A percentile compares a stretch with the other conserved stretches of the same genome.
These are phyloP conservation scores for Suillus sp. DNA, from an alignment of 768 basidiomycete genomes.

Conservation along the genomic window DNA sequence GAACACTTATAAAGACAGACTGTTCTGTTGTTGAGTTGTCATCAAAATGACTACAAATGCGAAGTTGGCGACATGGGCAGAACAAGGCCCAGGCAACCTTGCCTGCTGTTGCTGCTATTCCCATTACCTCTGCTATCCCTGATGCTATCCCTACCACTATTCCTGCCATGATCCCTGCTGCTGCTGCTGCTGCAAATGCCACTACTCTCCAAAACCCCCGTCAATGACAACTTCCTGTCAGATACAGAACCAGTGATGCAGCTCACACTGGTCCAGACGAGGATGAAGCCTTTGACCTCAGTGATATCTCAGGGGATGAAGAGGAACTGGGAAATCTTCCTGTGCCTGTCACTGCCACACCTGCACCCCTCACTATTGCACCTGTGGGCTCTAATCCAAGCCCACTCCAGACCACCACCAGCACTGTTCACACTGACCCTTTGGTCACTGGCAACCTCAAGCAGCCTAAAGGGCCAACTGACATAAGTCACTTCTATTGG, in stretches of 20 bases:
- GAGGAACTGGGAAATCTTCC: neutral
- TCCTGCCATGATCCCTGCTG: no score
- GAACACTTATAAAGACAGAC: neutral
- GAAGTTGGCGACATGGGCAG: neutral
- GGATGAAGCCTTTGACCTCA: neutral
- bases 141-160: no score
- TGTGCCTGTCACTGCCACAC: neutral
- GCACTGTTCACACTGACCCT: neutral
- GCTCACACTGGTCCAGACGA: neutral
- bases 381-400: neutral
- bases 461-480: neutral
- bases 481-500: neutral
- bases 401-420: neutral
- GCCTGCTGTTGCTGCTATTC: no score
- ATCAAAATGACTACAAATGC: neutral
- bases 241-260: neutral
- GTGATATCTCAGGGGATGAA: neutral
- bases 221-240: neutral
- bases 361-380: neutral
- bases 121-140: no score
- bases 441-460: neutral
- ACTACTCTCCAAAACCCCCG: neutral
- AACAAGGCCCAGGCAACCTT: neutral
- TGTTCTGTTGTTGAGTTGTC: neutral
- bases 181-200: neutral